These are phyloP conservation scores for Hypsizygus marmoreus DNA, from an alignment of 768 basidiomycete genomes.

Conservation along the genomic window DNA sequence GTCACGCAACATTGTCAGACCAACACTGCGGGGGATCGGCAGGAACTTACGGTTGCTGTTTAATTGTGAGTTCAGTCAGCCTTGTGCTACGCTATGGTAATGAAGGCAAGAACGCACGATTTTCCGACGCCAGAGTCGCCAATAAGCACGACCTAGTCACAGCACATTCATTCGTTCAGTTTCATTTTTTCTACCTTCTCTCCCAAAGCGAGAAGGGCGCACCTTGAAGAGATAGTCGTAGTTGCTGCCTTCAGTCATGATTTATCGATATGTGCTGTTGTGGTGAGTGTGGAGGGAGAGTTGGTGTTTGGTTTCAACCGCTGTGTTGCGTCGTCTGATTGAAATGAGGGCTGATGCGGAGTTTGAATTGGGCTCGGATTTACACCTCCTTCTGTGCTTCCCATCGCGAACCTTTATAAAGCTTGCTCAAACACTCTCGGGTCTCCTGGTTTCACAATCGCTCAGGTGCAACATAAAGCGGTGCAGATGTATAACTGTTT, in stretches of 20 bases:
- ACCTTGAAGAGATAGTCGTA: conserved; percentile 99
- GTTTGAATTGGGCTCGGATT: conserved; percentile 20
- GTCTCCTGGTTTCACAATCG: too few species aligned
- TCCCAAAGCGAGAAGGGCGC: conserved; percentile 15
- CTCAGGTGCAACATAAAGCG: too few species aligned
- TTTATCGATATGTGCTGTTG: conserved; percentile 16
- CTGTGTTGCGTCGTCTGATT: not conserved
- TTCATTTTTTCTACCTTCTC: too few species aligned
- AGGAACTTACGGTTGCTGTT: conserved; percentile 64
- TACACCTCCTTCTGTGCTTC: too few species aligned
- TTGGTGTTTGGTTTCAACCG: conserved; percentile 16
- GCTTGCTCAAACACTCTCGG: conserved; percentile 6
- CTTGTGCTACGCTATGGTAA: conserved; percentile 1
- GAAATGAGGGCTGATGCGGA: conserved; percentile 21
- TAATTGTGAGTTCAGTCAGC: conserved; percentile 6
- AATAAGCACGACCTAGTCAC: conserved; percentile 94
- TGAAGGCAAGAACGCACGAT: conserved; percentile 70
- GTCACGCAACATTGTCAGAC: conserved; percentile 12
- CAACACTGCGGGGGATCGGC: not conserved
- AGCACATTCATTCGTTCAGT: too few species aligned
- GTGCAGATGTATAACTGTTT: too few species aligned
- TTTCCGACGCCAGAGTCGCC: conserved; percentile 99
- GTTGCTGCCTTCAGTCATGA: conserved; percentile 91
- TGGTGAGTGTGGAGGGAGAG: conserved; percentile 22
- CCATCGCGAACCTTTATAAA: too few species aligned